These are phyloP conservation scores for Nannochloris sp. DNA, from an alignment of 139 green algal species.

Conservation along the genomic window DNA sequence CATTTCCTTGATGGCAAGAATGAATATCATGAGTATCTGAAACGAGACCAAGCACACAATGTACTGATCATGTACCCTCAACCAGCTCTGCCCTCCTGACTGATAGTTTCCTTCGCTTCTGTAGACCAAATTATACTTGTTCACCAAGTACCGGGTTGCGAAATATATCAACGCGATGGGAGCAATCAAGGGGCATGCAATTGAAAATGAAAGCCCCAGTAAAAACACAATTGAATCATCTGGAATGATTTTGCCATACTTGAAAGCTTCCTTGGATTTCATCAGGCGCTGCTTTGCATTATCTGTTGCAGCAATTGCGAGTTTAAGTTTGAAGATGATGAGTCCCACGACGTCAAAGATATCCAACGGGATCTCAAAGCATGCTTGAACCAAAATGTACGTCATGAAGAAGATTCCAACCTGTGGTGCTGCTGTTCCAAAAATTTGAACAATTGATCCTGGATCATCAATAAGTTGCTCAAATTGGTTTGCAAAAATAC, in stretches of 20 bases:
- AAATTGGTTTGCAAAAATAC: constrained; percentile 45
- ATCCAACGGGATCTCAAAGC: constrained; percentile 17
- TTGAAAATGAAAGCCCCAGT: background rate
- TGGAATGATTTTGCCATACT: background rate
- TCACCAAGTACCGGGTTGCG: background rate
- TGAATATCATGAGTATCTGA: constrained; percentile 1
- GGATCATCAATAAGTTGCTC: constrained; percentile 18
- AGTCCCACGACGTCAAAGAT: constrained; percentile 10
- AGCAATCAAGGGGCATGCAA: constrained; percentile 3
- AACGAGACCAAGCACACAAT: background rate
- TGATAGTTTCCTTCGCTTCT: background rate
- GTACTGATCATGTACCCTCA: background rate
- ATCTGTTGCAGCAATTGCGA: background rate
- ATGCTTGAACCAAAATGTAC: constrained; percentile 10
- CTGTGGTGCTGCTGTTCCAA: constrained; percentile 31
- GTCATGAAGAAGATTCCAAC: constrained; percentile 20
- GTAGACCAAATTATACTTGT: constrained; percentile 4
- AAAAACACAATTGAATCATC: constrained; percentile 1
- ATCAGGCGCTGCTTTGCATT: background rate
- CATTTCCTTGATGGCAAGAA: constrained; percentile 4
- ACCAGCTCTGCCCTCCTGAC: background rate
- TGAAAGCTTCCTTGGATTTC: background rate
- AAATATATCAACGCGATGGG: constrained; percentile 3
- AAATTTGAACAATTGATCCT: constrained; percentile 26
- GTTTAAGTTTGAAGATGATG: background rate